Percentiles rank a stretch among this genome's conserved stretches.
Evolutionary conservation across 2,329 filamentous ascomycete genomes (phyloP).

Genomic region (Epichloe typhina): DNA sequence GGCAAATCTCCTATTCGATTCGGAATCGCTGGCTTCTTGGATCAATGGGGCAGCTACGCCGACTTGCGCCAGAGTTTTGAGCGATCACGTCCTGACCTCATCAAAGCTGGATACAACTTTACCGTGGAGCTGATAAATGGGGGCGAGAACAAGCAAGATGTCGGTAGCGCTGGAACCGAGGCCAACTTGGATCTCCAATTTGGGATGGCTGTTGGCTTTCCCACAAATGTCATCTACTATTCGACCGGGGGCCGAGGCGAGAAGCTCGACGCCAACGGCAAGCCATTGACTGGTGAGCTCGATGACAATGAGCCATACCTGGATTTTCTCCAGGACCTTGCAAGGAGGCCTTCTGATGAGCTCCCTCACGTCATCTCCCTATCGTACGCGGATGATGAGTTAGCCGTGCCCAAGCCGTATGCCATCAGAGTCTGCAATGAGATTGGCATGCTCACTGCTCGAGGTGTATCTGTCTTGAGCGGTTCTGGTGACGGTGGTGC

Average conservation of each 20-base stretch:
- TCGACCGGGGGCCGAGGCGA: slow-evolving; percentile 30
- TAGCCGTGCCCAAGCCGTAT: slow-evolving; percentile 37
- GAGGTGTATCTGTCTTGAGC: slow-evolving; percentile 38
- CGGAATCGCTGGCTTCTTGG: slow-evolving; percentile 36
- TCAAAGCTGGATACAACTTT: slow-evolving; percentile 25
- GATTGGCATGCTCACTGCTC: slow-evolving; percentile 38
- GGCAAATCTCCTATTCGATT: slow-evolving; percentile 24
- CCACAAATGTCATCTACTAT: slow-evolving; percentile 31
- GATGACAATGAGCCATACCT: slow-evolving; percentile 44
- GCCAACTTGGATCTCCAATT: slow-evolving; percentile 37
- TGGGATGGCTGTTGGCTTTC: slow-evolving; percentile 30
- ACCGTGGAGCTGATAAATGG: slow-evolving; percentile 27
- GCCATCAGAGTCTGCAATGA: slow-evolving; percentile 38
- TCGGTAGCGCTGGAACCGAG: slow-evolving; percentile 26
- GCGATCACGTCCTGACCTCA: slow-evolving; percentile 22
- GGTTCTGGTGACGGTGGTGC: slow-evolving; percentile 39
- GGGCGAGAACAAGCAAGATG: slow-evolving; percentile 29
- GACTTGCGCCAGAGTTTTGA: slow-evolving; percentile 28
- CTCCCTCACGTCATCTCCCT: slow-evolving; percentile 44
- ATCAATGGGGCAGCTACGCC: slow-evolving; percentile 30
- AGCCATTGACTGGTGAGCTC: slow-evolving; percentile 15
- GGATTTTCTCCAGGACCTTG: slow-evolving; percentile 37
- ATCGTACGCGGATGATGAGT: slow-evolving; percentile 46
- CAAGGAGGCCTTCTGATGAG: slow-evolving; percentile 27
- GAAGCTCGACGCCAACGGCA: slow-evolving; percentile 26